Evolutionary conservation across 495 filamentous ascomycete species (phyloP).

Genomic region (Paragyromitra xinjiangensis): DNA sequence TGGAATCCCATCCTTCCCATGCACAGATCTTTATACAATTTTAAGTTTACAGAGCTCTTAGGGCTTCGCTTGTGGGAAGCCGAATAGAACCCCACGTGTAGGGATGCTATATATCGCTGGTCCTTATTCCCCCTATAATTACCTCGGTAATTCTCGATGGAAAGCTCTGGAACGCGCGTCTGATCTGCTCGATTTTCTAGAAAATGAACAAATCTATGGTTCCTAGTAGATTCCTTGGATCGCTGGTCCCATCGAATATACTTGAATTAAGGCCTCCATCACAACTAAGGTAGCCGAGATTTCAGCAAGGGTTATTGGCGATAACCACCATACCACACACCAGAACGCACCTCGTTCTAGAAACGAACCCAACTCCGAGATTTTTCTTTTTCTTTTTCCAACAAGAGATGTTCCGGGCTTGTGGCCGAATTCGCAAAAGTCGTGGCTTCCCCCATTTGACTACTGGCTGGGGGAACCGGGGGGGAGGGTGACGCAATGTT

Average conservation of each 20-base stretch:
- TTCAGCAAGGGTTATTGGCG: constrained; percentile 6
- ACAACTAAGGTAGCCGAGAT: constrained; percentile 13
- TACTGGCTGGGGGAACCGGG: not conserved
- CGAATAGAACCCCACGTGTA: not conserved
- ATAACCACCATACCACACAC: constrained; percentile 12
- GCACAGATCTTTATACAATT: not conserved
- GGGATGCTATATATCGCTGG: not conserved
- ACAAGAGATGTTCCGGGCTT: constrained; percentile 34
- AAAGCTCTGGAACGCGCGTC: constrained; percentile 4
- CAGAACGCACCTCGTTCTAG: constrained; percentile 19
- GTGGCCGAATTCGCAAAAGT: constrained; percentile 13
- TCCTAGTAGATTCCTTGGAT: not conserved
- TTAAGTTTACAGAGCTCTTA: constrained; percentile 13
- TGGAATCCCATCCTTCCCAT: not conserved
- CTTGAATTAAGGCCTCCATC: not conserved
- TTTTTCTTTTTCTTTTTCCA: constrained; percentile 14
- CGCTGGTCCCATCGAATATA: not conserved
- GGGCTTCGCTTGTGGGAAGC: constrained; percentile 2
- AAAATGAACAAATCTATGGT: constrained; percentile 7
- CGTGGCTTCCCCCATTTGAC: not conserved
- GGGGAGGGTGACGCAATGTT: constrained; percentile 20
- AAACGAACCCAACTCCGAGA: constrained; percentile 32
- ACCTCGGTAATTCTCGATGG: not conserved
- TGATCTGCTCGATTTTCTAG: not conserved
- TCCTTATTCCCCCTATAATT: not conserved